Percentiles rank a stretch among this genome's conserved stretches.
Evolutionary conservation across 1,284 basidiomycete genomes (phyloP).

Genomic region (Naganishia sp.): DNA sequence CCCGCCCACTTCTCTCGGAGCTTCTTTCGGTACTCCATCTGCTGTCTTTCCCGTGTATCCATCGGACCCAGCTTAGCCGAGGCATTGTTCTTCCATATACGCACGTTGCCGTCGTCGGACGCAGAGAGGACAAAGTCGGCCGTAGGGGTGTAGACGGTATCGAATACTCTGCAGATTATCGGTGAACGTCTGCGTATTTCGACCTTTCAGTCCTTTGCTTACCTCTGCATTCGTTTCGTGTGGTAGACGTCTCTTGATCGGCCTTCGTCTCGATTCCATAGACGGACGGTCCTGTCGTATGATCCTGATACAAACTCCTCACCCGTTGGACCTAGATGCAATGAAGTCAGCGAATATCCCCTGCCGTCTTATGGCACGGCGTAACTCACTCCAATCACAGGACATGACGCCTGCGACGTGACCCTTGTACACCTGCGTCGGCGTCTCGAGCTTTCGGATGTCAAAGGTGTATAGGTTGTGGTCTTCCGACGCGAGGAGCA

Average conservation of each 20-base stretch:
- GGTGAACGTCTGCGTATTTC: background rate
- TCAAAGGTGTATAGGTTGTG: slow-evolving; percentile 99
- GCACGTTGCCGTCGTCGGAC: slow-evolving; percentile 94
- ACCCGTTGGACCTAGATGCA: slow-evolving; percentile 72
- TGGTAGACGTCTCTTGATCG: slow-evolving; percentile 89
- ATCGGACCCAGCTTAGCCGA: slow-evolving; percentile 90
- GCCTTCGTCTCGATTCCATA: slow-evolving; percentile 89
- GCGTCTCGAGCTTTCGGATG: slow-evolving; percentile 77
- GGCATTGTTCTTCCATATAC: slow-evolving; percentile 91
- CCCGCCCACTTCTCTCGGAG: slow-evolving; percentile 87
- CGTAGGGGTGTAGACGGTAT: slow-evolving; percentile 79
- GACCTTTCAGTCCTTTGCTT: slow-evolving; percentile 37
- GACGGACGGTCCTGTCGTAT: slow-evolving; percentile 90
- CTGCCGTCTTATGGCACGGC: slow-evolving; percentile 32
- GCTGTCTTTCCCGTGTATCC: slow-evolving; percentile 86
- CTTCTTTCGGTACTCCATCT: slow-evolving; percentile 87
- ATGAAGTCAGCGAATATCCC: slow-evolving; percentile 44
- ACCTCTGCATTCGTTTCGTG: slow-evolving; percentile 99
- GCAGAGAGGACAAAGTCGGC: slow-evolving; percentile 90
- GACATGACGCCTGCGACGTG: slow-evolving; percentile 95
- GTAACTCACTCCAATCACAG: slow-evolving; percentile 74
- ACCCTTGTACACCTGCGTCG: slow-evolving; percentile 94
- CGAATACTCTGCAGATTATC: slow-evolving; percentile 42
- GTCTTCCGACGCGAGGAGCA: slow-evolving; percentile 94
- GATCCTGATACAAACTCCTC: slow-evolving; percentile 92